These are phyloP conservation scores for Pelargonium australe DNA, from an alignment of 441 rosid species.

Conservation along the genomic window DNA sequence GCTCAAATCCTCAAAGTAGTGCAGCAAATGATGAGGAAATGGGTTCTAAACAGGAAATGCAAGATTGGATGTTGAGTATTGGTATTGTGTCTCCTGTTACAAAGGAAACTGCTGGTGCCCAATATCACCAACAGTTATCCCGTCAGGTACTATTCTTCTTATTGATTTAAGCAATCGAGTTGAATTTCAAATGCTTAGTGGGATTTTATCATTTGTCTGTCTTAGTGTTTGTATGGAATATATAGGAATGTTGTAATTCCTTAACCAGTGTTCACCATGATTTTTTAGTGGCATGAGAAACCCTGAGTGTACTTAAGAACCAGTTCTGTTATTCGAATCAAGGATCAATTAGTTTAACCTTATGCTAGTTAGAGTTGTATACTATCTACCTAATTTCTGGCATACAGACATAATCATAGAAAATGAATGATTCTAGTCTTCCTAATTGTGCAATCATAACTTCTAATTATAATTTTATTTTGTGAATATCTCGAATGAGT, in stretches of 20 bases:
- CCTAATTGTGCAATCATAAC: background rate
- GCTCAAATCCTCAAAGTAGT: slow-evolving; percentile 46
- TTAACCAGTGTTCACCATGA: too few species aligned
- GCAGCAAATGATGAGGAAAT: slow-evolving; percentile 64
- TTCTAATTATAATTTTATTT: background rate
- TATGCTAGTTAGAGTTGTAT: background rate
- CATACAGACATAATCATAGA: background rate
- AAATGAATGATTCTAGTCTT: background rate
- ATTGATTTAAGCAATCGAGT: background rate
- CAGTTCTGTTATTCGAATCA: background rate
- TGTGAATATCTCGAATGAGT: background rate
- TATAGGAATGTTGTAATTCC: too few species aligned
- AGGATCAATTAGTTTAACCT: background rate
- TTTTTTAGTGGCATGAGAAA: background rate
- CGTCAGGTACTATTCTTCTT: slow-evolving; percentile 58
- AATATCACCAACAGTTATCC: slow-evolving; percentile 81
- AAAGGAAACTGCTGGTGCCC: slow-evolving; percentile 86
- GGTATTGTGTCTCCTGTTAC: slow-evolving; percentile 96
- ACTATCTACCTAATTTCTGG: background rate
- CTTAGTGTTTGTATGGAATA: too few species aligned
- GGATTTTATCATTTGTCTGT: background rate
- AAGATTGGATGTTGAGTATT: slow-evolving; percentile 87
- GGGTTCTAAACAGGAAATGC: slow-evolving; percentile 91
- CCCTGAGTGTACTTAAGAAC: background rate
- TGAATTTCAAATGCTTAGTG: background rate